Evolutionary conservation across 805 yeast genomes (phyloP).

Genomic region (Saturnispora ahearnii): DNA sequence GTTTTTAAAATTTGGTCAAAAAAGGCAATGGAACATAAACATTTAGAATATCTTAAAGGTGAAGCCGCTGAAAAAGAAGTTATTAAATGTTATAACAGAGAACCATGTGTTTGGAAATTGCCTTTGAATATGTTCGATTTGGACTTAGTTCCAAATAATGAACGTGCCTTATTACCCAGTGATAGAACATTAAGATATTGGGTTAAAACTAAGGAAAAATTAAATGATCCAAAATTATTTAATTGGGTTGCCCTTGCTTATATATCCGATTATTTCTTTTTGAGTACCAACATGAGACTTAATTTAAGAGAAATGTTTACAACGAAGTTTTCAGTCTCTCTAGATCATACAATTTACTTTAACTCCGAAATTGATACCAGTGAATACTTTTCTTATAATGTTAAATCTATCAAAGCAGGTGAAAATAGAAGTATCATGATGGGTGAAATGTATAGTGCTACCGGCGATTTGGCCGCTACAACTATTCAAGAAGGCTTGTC

Average conservation of each 20-base stretch:
- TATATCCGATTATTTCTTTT: slow-evolving; percentile 47
- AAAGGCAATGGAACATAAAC: slow-evolving; percentile 17
- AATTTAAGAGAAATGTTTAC: slow-evolving; percentile 38
- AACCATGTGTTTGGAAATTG: slow-evolving; percentile 29
- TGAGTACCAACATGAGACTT: slow-evolving; percentile 44
- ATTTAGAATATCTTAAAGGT: slow-evolving; percentile 19
- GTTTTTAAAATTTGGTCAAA: slow-evolving; percentile 24
- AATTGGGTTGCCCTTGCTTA: slow-evolving; percentile 52
- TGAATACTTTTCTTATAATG: slow-evolving; percentile 41
- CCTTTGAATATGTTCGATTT: slow-evolving; percentile 28
- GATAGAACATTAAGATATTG: slow-evolving; percentile 27
- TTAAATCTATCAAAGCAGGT: slow-evolving; percentile 40
- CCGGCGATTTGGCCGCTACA: slow-evolving; percentile 48
- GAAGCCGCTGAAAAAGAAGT: slow-evolving; percentile 15
- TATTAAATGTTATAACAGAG: slow-evolving; percentile 23
- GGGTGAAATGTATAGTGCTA: slow-evolving; percentile 46
- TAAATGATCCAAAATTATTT: slow-evolving; percentile 26
- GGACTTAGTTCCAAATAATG: slow-evolving; percentile 16
- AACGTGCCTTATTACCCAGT: slow-evolving; percentile 11
- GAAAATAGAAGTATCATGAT: slow-evolving; percentile 46
- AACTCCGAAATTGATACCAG: slow-evolving; percentile 40
- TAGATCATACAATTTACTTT: slow-evolving; percentile 62
- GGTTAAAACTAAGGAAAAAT: slow-evolving; percentile 23
- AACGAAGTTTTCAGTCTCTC: slow-evolving; percentile 45
- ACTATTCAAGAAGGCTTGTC: slow-evolving; percentile 58